A percentile compares a stretch with the other conserved stretches of the same genome.
These are phyloP conservation scores for Barbarea vulgaris DNA, from an alignment of 345 rosid species.

Conservation along the genomic window DNA sequence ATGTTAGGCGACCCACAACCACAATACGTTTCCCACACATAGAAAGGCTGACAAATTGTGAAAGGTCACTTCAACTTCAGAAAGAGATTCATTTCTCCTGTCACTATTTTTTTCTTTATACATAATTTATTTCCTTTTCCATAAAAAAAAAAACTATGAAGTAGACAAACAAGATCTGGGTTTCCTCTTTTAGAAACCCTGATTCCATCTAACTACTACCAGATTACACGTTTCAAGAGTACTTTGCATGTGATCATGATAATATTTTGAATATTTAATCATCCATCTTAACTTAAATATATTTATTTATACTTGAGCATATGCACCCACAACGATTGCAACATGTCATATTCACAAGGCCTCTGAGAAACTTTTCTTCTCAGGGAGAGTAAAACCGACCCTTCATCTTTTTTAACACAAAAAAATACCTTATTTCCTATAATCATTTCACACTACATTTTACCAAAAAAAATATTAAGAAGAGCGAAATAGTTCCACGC, in stretches of 20 bases:
- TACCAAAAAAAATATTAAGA: not conserved
- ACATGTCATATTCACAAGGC: constrained; percentile 13
- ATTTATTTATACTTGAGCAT: constrained; percentile 16
- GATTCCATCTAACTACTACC: constrained; percentile 15
- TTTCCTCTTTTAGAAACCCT: constrained; percentile 40
- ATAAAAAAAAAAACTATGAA: constrained; percentile 16
- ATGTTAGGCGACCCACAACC: constrained; percentile 38
- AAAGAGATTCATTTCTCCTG: constrained; percentile 31
- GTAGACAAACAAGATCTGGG: constrained; percentile 17
- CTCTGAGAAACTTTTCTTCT: not conserved
- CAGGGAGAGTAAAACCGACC: not conserved
- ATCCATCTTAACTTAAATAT: not conserved
- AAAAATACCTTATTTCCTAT: not conserved
- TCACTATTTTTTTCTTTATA: not conserved
- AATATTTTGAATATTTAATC: not conserved
- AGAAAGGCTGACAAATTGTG: constrained; percentile 34
- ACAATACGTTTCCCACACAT: constrained; percentile 27
- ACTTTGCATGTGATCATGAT: constrained; percentile 26
- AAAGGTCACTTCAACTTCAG: constrained; percentile 29
- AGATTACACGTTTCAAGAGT: constrained; percentile 32
- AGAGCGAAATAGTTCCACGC: not conserved
- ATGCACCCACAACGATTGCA: constrained; percentile 15
- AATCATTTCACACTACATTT: not conserved
- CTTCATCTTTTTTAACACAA: not conserved
- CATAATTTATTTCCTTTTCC: constrained; percentile 8